These are phyloP conservation scores for Citrus sp. DNA, from an alignment of 345 rosid genomes.

Conservation along the genomic window DNA sequence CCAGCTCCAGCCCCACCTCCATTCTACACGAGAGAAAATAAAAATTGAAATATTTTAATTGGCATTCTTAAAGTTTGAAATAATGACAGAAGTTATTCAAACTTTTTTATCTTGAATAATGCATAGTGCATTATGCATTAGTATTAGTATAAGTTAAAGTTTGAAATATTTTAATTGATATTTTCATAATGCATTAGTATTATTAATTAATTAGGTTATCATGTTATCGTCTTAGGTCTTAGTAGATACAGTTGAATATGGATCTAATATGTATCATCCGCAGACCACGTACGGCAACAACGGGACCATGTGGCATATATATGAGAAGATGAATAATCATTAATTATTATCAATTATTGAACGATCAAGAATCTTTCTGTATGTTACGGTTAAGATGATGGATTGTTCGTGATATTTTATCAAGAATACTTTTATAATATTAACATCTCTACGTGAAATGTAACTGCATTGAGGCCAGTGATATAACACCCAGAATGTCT, in stretches of 20 bases:
- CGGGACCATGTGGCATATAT: not conserved
- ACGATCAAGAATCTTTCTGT: not conserved
- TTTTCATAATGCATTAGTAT: no score
- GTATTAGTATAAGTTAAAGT: no score
- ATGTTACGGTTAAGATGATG: not conserved
- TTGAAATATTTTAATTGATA: no score
- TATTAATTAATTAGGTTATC: no score
- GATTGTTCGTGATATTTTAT: not conserved
- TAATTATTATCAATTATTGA: not conserved
- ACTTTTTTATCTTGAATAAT: no score
- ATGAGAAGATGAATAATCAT: not conserved
- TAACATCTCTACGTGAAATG: not conserved
- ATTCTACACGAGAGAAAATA: no score
- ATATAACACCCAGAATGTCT: conserved; percentile 28
- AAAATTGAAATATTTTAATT: no score
- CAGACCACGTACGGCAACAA: not conserved
- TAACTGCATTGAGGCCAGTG: conserved; percentile 3
- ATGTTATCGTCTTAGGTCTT: no score
- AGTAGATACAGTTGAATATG: not conserved
- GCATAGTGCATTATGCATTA: no score
- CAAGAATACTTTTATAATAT: not conserved
- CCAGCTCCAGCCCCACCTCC: no score
- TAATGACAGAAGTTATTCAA: no score
- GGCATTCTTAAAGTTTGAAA: no score
- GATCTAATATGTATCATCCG: not conserved